These are phyloP conservation scores for Solanum gracilifrons DNA, from an alignment of 257 asterid species.

Conservation along the genomic window DNA sequence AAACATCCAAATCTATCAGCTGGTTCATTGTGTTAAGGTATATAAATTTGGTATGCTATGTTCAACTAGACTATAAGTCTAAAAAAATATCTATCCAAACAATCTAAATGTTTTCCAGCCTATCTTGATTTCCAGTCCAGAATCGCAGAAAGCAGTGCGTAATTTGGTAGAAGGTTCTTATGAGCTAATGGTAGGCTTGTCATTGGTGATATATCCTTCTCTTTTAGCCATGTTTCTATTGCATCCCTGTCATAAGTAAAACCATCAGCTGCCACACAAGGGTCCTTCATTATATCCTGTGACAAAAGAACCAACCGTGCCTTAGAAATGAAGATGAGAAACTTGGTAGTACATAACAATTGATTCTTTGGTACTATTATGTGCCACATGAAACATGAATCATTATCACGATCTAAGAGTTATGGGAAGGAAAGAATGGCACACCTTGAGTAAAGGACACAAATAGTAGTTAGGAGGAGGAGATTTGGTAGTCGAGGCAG, in stretches of 20 bases:
- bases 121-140: slow-evolving; percentile 62
- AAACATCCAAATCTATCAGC: background rate
- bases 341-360: background rate
- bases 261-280: slow-evolving; percentile 94
- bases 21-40: background rate
- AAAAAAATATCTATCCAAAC: background rate
- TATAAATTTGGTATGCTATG: background rate
- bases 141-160: slow-evolving; percentile 67
- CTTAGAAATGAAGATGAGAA: background rate
- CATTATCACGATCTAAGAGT: background rate
- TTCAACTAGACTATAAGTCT: background rate
- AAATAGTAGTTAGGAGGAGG: slow-evolving; percentile 49
- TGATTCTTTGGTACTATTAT: background rate
- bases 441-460: slow-evolving; percentile 79
- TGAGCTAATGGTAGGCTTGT: slow-evolving; percentile 45
- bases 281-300: slow-evolving; percentile 79
- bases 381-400: background rate
- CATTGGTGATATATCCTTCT: slow-evolving; percentile 53
- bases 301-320: background rate
- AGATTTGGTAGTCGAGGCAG: slow-evolving; percentile 10
- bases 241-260: slow-evolving; percentile 64
- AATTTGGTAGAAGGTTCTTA: slow-evolving; percentile 54
- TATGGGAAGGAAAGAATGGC: background rate
- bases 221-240: slow-evolving; percentile 57
- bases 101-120: background rate